Conservation (phyloP, 2,329 filamentous ascomycete species). For the Capronia americana region DNA sequence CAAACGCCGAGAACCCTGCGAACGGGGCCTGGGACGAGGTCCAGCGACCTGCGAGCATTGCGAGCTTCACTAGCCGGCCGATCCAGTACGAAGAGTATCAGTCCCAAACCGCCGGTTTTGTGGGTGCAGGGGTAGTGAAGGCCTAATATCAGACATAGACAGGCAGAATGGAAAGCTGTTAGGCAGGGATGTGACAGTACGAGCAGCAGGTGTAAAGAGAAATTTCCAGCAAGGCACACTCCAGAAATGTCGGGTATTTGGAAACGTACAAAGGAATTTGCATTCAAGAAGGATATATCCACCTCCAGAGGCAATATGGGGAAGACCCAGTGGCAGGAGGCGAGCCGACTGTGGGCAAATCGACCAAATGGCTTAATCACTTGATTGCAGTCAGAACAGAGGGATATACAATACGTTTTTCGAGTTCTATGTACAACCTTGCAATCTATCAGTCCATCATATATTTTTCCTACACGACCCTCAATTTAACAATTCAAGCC, state of each 20-base stretch:
- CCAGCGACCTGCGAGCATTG: not conserved
- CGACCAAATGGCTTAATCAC: not conserved
- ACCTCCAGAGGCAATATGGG: not conserved
- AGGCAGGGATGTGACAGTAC: not conserved
- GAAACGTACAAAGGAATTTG: not conserved
- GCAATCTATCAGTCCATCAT: not conserved
- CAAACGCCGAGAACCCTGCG: not conserved
- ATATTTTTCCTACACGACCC: not conserved
- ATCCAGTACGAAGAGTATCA: conserved; percentile 1
- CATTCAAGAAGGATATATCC: not conserved
- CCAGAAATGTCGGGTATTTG: not conserved
- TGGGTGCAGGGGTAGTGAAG: not conserved
- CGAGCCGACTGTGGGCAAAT: not conserved
- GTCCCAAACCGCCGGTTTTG: not conserved
- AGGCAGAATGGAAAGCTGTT: not conserved
- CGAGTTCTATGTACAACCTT: not conserved
- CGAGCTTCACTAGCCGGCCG: not conserved
- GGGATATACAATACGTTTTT: not conserved
- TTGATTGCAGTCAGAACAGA: not conserved
- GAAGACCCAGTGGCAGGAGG: not conserved
- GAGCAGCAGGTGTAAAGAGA: not conserved
- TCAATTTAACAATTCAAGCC: not conserved
- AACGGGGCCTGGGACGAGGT: not conserved
- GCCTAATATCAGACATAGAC: not conserved
- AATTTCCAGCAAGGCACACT: not conserved